phyloP scores from a whole-genome alignment of 2,329 filamentous ascomycete species.

The Akanthomyces lecanii region DNA sequence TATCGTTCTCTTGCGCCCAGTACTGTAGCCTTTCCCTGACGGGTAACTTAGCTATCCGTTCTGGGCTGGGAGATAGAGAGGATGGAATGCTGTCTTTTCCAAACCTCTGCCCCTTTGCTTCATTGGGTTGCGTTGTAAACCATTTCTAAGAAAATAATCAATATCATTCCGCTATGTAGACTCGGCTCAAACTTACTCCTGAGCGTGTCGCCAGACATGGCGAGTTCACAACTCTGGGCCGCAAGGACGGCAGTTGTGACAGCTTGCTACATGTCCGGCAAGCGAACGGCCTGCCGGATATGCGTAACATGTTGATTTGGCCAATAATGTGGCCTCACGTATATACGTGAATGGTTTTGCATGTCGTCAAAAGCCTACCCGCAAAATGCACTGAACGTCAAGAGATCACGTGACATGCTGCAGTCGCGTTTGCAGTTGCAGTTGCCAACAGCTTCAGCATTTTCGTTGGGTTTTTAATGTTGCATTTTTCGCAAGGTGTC shows the following conservation, averaged over 20 bases:
- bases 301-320: slow-evolving; percentile 5
- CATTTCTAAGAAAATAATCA: slow-evolving; percentile 1
- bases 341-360: neutral
- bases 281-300: neutral
- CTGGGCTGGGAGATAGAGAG: neutral
- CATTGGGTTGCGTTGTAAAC: neutral
- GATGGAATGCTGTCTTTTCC: slow-evolving; percentile 9
- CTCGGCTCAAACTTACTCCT: neutral
- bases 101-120: neutral
- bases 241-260: neutral
- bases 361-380: neutral
- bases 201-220: neutral
- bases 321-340: neutral
- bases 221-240: neutral
- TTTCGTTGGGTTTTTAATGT: neutral
- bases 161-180: neutral
- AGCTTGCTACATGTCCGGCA: neutral
- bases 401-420: neutral
- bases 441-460: neutral
- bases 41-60: slow-evolving; percentile 2
- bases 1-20: slow-evolving; percentile 38
- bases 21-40: slow-evolving; percentile 40
- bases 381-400: neutral
- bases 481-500: neutral
- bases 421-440: neutral